Evolutionary conservation across 2,329 filamentous ascomycete species (phyloP), one percentile per base, ranked within the genome.

Genomic region (Aspergillus sp.): DNA sequence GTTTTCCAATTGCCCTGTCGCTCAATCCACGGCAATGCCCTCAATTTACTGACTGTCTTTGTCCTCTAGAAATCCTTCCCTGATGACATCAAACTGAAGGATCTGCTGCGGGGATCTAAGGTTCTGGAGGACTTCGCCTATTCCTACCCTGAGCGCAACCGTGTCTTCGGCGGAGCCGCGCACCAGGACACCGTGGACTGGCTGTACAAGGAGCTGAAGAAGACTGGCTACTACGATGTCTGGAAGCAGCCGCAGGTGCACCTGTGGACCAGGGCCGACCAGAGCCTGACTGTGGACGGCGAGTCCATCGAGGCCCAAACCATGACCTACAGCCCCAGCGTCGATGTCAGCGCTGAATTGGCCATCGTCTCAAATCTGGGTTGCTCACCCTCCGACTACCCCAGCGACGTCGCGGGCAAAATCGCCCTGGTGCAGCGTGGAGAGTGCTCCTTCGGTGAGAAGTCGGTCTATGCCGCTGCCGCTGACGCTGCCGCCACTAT

Each of bases 401-500:
- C 89, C 1, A 54, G 36, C 3, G 74, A 78, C 1, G 77, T 88
- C 4, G 73, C 78, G 10, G 88, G 86, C 53, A 85, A 85, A 59
- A 87, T 95, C 60, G 90, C 88, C 10, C 80, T 95, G 42, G 83
- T 95, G 63, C 80, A 82, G 31, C 87, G 91, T 57, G 91, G 91
- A 55, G 80, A 76, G 1, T 95, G 91, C 70, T 66, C 85, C 7
- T 95, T 94, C 66, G 89, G 87, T 11, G 75, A 81, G 60, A 95
- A 95, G 78, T 88, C 88, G 1, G 82, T 82, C 55, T 77, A 84
- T 14, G 90, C 91, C 6, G 88, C 87, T 47, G 81, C 79, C 52
- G 89, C 89, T 1, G 89, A 90, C 20, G 91, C 91, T 5, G 74
- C 85, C 3, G 90, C 87, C 1, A 89, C 87, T 0, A 77, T 95